Base-by-base conservation (phyloP, 352 stramenopile species). In the Phytopythium montanum region DNA sequence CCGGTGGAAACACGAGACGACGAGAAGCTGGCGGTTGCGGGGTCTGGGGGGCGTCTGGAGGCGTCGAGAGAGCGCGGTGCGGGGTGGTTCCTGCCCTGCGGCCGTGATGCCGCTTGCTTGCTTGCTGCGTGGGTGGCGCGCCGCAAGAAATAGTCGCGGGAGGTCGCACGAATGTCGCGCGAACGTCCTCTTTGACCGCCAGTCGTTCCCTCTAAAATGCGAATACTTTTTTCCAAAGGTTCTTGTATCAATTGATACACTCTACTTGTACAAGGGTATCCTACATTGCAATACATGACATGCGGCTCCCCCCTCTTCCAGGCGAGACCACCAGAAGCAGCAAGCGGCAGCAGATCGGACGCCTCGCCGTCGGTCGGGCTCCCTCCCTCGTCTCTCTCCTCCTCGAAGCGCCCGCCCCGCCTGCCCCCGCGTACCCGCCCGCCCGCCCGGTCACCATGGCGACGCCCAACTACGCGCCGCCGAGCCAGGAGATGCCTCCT, bases 401-500 rank as follows among this genome's bases (percentile, higher is more conserved):
- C 18, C 41, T 46, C n/a, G n/a, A n/a, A n/a, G n/a, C n/a, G 6
- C 18, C 42, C 19, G 6, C 23, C 42, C 42, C 42, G 41, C 19
- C 41, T 12, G 33, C 33, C 33, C 7, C n/a, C n/a, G n/a, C n/a
- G n/a, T n/a, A n/a, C 31, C 1, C 2, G 31, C 31, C 31, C 31
- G 33, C 33, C 33, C 33, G 14, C 21, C 42, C 12, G 42, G 29
- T 21, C 10, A 50, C 21, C 42, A 94, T 94, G 85, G 83, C 85
- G 64, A 94, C 85, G 72, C 85, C 85, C 59, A 79, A 94, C 72
- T 93, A 85, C 72, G 67, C 74, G 38, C 45, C 69, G 41, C 69
- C 83, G 28, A 90, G 81, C 65, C 85, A 94, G 74, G 85, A 94
- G 67, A 93, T 94, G 85, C 85, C 85, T 48, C 85, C 85, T 10